Base-by-base conservation (phyloP, 805 yeast genomes). In the Barnettozyma siamensis region DNA sequence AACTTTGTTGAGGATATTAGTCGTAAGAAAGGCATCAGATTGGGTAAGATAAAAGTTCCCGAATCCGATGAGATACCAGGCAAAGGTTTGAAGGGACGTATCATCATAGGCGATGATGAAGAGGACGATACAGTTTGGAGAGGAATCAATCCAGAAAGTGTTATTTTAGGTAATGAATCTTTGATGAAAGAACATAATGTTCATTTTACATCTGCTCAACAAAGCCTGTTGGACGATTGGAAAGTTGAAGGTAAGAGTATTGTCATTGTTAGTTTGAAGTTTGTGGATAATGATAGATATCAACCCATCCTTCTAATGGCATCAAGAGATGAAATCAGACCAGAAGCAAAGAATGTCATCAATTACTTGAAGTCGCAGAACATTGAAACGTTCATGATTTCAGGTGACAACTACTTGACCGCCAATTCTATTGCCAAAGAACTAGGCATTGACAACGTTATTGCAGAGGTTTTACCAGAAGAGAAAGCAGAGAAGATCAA, bases 401-500 rank as follows among this genome's bases (percentile, higher is more conserved):
- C 88, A 4, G 93, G 93, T 17, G 93, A 84, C 56, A 82, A 81
- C 51, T 68, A 55, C 37, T 54, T 68, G 18, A 84, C 93, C 0
- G 91, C 93, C 1, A 65, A 67, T 20, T 78, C 86, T 0, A 77
- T 84, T 27, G 91, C 83, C 0, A 53, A 59, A 10, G 80, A 78
- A 48, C 64, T 84, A 16, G 84, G 85, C 0, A 80, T 84, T 15
- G 59, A 65, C 9, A 67, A 74, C 38, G 79, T 84, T 8, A 68
- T 83, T 33, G 81, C 88, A 9, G 84, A 78, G 36, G 89, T 84
- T 7, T 65, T 83, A 27, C 93, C 94, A 0, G 78, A 77, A 39
- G 87, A 80, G 41, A 85, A 85, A 58, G 81, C 85, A 7, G 72
- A 67, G 20, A 73, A 76, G 53, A 65, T 84, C 30, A 65, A 69